These are phyloP conservation scores for Oenanthe javanica DNA, from an alignment of 140 eudicot species.

Conservation along the genomic window DNA sequence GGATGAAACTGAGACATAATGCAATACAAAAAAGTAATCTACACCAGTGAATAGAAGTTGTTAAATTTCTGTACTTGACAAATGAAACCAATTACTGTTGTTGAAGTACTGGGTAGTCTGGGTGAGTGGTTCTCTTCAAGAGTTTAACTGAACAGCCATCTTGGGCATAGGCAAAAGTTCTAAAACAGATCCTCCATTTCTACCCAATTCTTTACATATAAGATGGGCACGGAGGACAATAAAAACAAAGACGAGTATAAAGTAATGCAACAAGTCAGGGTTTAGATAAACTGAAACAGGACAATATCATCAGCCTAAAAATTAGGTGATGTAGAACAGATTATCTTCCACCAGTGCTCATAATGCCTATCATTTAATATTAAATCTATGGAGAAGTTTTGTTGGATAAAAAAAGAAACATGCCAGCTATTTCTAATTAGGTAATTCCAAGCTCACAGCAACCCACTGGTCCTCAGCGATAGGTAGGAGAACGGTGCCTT, in stretches of 20 bases:
- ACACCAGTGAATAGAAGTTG: neutral
- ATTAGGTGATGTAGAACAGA: neutral
- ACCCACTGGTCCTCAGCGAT: slow-evolving; percentile 38
- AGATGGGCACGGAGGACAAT: neutral
- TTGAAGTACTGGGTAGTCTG: neutral
- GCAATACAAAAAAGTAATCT: neutral
- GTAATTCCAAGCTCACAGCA: slow-evolving; percentile 38
- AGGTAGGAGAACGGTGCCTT: slow-evolving; percentile 40
- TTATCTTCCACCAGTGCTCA: neutral
- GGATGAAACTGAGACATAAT: neutral
- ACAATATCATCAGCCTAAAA: neutral
- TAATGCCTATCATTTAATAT: neutral
- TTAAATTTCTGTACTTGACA: neutral
- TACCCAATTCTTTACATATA: neutral
- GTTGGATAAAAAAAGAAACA: neutral
- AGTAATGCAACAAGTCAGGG: neutral
- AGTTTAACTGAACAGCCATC: neutral
- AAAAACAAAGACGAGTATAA: neutral
- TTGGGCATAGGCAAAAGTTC: neutral
- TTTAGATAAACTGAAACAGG: neutral
- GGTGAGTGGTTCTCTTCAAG: neutral
- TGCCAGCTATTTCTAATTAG: neutral
- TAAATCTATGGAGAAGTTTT: neutral
- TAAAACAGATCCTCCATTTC: neutral
- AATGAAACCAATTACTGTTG: neutral